These are phyloP conservation scores for Rhododendron williamsianum DNA, from an alignment of 148 eudicot genomes.

Conservation along the genomic window DNA sequence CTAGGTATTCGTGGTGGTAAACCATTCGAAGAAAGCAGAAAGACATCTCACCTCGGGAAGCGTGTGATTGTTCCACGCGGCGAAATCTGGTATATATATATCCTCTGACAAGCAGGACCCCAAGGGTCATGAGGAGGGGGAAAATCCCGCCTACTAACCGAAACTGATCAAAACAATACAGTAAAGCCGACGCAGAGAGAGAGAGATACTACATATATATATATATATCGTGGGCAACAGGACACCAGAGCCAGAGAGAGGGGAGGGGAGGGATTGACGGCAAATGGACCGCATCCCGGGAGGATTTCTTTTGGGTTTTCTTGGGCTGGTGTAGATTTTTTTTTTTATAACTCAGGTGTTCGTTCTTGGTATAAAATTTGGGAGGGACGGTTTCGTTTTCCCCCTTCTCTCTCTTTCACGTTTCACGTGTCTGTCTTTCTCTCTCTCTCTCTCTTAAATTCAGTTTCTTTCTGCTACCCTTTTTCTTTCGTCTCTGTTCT, in stretches of 20 bases:
- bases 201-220: neutral
- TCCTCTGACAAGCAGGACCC: neutral
- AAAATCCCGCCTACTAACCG: constrained; percentile 6
- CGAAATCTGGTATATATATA: neutral
- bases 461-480: neutral
- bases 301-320: neutral
- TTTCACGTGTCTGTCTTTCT: constrained; percentile 5
- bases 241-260: neutral
- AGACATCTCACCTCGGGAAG: constrained; percentile 5
- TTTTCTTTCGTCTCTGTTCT: neutral
- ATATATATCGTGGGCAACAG: neutral
- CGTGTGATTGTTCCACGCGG: constrained; percentile 10
- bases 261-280: neutral
- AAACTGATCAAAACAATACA: constrained; percentile 1
- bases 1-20: constrained; percentile 25
- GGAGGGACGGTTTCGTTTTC: no score
- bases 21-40: constrained; percentile 10
- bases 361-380: no score
- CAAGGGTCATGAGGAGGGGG: no score
- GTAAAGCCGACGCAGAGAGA: neutral
- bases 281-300: constrained; percentile 9
- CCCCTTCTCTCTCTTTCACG: neutral
- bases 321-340: neutral
- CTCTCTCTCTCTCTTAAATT: neutral
- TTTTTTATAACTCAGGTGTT: neutral